These are phyloP conservation scores for Begonia fuchsioides DNA, from an alignment of 306 rosid species.

Conservation along the genomic window DNA sequence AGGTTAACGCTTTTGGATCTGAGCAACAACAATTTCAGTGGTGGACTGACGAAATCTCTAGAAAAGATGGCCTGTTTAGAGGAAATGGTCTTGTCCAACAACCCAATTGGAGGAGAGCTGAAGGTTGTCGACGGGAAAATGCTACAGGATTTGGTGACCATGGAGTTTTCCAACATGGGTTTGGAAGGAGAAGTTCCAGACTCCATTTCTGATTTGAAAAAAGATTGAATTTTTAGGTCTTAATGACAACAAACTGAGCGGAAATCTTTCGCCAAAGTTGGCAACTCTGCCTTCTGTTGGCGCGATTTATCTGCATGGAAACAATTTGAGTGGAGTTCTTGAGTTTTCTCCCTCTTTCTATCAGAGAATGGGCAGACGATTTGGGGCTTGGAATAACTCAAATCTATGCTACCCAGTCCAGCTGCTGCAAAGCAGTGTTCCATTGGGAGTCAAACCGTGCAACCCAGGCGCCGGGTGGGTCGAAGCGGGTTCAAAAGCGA, in stretches of 20 bases:
- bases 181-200: too few relatives aligned
- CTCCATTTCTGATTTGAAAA: too few relatives aligned
- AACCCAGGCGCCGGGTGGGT: constrained; percentile 26
- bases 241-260: constrained; percentile 32
- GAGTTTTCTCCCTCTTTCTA: constrained; percentile 37
- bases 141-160: too few relatives aligned
- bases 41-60: constrained; percentile 47
- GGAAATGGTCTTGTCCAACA: constrained; percentile 20
- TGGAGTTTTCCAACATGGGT: too few relatives aligned
- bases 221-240: too few relatives aligned
- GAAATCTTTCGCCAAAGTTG: constrained; percentile 47
- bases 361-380: constrained; percentile 39
- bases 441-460: constrained; percentile 75
- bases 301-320: constrained; percentile 66
- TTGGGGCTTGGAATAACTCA: constrained; percentile 37
- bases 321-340: constrained; percentile 59
- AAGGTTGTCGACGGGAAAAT: too few relatives aligned
- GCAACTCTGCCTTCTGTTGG: constrained; percentile 47
- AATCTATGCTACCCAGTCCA: constrained; percentile 52
- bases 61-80: constrained; percentile 40
- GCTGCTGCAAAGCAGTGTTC: constrained; percentile 28
- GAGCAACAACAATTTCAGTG: constrained; percentile 53
- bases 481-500: constrained; percentile 17
- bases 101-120: too few relatives aligned
- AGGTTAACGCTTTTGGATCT: constrained; percentile 69